Evolutionary conservation across 176 grass and related monocot genomes (phyloP).

Genomic region (Thinopyrum elongatum): DNA sequence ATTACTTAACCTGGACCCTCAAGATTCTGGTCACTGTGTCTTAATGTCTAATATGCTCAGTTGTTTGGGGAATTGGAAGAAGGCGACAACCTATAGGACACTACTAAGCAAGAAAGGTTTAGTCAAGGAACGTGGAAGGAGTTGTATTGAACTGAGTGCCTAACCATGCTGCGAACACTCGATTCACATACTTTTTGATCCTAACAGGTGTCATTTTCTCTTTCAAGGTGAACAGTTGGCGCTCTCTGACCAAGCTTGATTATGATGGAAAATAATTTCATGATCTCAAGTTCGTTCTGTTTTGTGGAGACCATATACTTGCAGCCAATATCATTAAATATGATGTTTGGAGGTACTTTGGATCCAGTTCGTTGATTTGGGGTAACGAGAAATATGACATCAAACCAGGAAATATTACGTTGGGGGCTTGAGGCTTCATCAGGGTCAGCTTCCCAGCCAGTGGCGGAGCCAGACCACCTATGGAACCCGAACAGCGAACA

Average conservation of each 20-base stretch:
- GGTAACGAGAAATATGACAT: not conserved
- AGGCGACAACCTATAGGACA: constrained; percentile 51
- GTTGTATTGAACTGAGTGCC: constrained; percentile 38
- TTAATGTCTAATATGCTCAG: constrained; percentile 54
- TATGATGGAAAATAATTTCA: constrained; percentile 12
- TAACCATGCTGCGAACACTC: not conserved
- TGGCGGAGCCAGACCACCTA: not conserved
- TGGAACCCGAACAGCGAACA: not conserved
- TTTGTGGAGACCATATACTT: not conserved
- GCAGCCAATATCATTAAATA: not conserved
- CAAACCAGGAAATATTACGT: too few relatives aligned
- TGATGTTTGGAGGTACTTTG: not conserved
- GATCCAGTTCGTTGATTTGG: not conserved
- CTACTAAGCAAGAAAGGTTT: constrained; percentile 44
- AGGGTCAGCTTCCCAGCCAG: not conserved
- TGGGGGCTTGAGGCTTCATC: not conserved
- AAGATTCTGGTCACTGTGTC: constrained; percentile 50
- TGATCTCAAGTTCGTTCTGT: not conserved
- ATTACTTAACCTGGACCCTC: constrained; percentile 31
- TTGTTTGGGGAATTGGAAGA: constrained; percentile 58
- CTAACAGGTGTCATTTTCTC: not conserved
- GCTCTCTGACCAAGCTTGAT: not conserved
- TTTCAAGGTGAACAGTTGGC: not conserved
- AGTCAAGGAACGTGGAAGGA: constrained; percentile 70
- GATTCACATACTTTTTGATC: not conserved